Conservation (phyloP, 2,329 filamentous ascomycete species). For the Colletotrichum sp. region DNA sequence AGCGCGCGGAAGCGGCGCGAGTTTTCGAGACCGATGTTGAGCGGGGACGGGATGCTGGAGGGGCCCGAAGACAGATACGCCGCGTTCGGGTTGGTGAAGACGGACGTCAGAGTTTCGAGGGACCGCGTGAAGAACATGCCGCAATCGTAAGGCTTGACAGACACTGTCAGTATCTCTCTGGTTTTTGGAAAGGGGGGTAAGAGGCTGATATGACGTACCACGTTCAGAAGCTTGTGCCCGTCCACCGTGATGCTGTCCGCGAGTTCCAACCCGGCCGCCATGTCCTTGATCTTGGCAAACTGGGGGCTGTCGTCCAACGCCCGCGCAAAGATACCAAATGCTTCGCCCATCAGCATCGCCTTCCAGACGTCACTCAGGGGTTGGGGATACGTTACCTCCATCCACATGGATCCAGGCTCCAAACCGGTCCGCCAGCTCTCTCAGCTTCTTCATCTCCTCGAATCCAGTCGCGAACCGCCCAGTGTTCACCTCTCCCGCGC, state of each 20-base stretch:
- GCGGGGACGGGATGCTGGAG: conserved; percentile 71
- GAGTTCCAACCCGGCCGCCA: conserved; percentile 71
- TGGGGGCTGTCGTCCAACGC: conserved; percentile 61
- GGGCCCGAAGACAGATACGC: conserved; percentile 68
- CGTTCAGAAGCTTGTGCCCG: conserved; percentile 91
- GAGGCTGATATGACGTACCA: conserved; percentile 53
- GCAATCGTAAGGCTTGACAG: conserved; percentile 78
- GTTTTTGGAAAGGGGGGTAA: background rate
- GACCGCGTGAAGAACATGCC: conserved; percentile 85
- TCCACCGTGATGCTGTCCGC: conserved; percentile 89
- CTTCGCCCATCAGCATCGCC: conserved; percentile 37
- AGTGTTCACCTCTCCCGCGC: conserved; percentile 89
- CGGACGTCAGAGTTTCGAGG: conserved; percentile 58
- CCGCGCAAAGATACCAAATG: conserved; percentile 85
- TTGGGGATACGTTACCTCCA: conserved; percentile 54
- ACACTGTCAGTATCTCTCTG: background rate
- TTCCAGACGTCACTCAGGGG: conserved; percentile 1
- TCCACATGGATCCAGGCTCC: conserved; percentile 90
- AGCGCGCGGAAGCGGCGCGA: conserved; percentile 88
- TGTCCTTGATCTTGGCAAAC: conserved; percentile 58
- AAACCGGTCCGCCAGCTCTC: conserved; percentile 74
- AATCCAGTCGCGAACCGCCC: conserved; percentile 73
- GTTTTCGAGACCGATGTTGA: conserved; percentile 90
- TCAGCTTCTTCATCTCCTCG: conserved; percentile 66
- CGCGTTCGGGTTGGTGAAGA: conserved; percentile 86